Evolutionary conservation across 2,329 filamentous ascomycete genomes (phyloP), one percentile per base, ranked within the genome.

Genomic region (Cladosporium sp.): DNA sequence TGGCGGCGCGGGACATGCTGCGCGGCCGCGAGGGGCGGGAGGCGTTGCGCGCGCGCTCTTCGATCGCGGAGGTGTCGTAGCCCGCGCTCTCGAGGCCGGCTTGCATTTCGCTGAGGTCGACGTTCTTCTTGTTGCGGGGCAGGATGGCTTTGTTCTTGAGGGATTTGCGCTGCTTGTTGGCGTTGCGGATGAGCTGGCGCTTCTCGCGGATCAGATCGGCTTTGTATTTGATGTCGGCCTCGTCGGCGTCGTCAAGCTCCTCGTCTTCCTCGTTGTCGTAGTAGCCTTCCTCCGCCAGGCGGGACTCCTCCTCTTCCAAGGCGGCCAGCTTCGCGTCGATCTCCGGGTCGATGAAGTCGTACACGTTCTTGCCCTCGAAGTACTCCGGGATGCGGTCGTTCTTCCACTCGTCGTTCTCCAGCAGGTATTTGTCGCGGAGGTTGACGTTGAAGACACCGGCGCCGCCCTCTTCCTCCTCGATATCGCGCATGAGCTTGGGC

Each of bases 141-240:
- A 99, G 95, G 61, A 92, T 81, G 55, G 93, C 92, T 61, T 90
- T 84, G 78, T 99, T 99, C 85, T 99, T 97, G 69, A 99, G 83
- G 37, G 86, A 86, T 79, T 96, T 97, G 74, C 89, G 88, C 85
- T 95, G 90, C 74, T 88, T 88, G 56, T 89, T 88, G 64, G 95
- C 93, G 73, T 97, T 97, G 67, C 88, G 84, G 73, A 97, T 93
- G 56, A 96, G 78, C 56, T 85, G 81, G 61, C 89, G 85, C 83
- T 97, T 96, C 78, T 96, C 91, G 56, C 92, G 86, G 71, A 99
- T 99, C 55, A 95, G 76, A 57, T 96, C 88, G 43, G 93, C 95
- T 78, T 97, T 96, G 77, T 88, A 85, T 62, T 89, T 78, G 60
- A 92, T 83, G 56, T 96, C 89, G 38, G 87, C 88, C 62, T 95